Base-by-base conservation (phyloP, 805 yeast genomes). In the Yamadazyma philogaea region DNA sequence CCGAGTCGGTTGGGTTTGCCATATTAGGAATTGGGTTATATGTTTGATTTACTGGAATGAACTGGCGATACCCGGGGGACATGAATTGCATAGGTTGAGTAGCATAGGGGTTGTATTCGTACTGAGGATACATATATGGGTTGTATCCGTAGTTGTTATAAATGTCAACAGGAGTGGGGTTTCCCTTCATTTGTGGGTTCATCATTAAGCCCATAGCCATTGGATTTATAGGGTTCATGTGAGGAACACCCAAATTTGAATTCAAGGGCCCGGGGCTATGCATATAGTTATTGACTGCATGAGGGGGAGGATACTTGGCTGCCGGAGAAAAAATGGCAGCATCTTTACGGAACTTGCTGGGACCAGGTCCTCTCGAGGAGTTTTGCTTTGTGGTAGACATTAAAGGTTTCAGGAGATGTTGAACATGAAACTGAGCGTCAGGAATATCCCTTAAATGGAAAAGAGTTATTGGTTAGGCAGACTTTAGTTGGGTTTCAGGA, bases 311-410 rank as follows among this genome's bases (percentile, higher is more conserved):
- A 27, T 50, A 52, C 28, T 45, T 44, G 21, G 57, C 52, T n/a
- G 28, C 10, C 8, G 71, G 71, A 16, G 61, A 56, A 43, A 66
- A 66, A 33, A 62, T 59, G 43, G 67, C 65, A 14, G 68, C 70
- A 53, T 64, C 70, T 30, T 63, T 61, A 51, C 70, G 67, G 52
- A 66, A 66, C 39, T 68, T 63, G 46, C 55, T 55, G 39, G 68
- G 60, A 7, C 68, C 67, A 31, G 61, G 45, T 17, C 42, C 45
- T 16, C 60, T 48, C 31, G 61, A 49, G 36, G 57, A 56, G 39
- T 61, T 51, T 40, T 62, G 49, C 44, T 59, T 55, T 26, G 55
- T 46, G 27, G 54, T 42, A 24, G 56, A 50, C 57, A 48, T 50
- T 27, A 28, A 28, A 14, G 32, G 34, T 27, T 37, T 41, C 41